Evolutionary conservation across 208 protist species (phyloP).

Genomic region (Trypanosoma lewisi): DNA sequence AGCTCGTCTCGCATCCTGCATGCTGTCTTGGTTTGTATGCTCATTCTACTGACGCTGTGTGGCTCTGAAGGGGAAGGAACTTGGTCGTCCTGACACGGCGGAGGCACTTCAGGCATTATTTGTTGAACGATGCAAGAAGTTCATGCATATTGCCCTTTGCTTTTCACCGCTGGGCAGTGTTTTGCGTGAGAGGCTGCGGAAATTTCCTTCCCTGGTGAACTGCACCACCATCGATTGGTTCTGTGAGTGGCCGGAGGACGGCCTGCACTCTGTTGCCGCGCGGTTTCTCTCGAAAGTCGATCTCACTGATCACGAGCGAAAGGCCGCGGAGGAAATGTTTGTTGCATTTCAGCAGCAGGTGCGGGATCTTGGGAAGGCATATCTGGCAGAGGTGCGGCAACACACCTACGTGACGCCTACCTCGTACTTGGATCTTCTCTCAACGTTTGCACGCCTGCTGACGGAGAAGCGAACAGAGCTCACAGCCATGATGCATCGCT

Average conservation of each 20-base stretch:
- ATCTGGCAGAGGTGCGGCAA: constrained; percentile 87
- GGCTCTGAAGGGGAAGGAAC: constrained; percentile 71
- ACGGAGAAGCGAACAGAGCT: constrained; percentile 81
- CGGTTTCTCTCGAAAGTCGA: constrained; percentile 87
- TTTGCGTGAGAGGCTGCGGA: constrained; percentile 93
- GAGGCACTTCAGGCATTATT: constrained; percentile 89
- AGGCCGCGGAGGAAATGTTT: constrained; percentile 86
- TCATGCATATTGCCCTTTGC: constrained; percentile 96
- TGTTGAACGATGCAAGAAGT: constrained; percentile 90
- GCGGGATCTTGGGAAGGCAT: constrained; percentile 71
- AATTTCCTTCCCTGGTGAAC: constrained; percentile 97
- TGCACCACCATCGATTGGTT: constrained; percentile 99
- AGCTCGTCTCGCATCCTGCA: too few relatives aligned
- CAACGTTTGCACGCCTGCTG: constrained; percentile 90
- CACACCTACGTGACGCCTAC: constrained; percentile 95
- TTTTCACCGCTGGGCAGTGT: constrained; percentile 96
- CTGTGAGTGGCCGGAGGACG: constrained; percentile 95
- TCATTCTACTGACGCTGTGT: too few relatives aligned
- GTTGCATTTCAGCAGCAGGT: constrained; percentile 91
- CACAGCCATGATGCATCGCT: constrained; percentile 81
- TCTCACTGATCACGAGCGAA: constrained; percentile 63
- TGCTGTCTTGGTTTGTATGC: too few relatives aligned
- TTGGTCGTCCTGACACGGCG: constrained; percentile 81
- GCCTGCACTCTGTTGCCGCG: constrained; percentile 88
- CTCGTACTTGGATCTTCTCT: constrained; percentile 95